These are phyloP conservation scores for Termitomyces sp. DNA, from an alignment of 768 basidiomycete species.

Conservation along the genomic window DNA sequence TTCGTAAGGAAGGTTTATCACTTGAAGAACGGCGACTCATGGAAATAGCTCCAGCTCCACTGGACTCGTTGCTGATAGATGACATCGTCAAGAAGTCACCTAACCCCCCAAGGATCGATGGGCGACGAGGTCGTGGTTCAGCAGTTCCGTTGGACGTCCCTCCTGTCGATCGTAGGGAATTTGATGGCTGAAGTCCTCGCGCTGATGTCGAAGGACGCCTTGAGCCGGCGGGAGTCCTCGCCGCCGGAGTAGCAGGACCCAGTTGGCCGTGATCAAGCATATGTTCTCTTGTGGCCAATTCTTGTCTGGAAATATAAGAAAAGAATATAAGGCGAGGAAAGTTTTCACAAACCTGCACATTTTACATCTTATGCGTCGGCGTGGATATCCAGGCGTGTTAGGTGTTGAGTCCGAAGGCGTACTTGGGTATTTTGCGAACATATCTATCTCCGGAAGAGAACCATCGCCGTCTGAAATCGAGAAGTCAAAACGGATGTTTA, in stretches of 20 bases:
- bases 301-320: constrained; percentile 47
- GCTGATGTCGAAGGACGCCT: constrained; percentile 24
- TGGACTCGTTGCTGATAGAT: constrained; percentile 26
- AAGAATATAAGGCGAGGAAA: background rate
- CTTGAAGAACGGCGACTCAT: constrained; percentile 16
- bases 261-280: constrained; percentile 90
- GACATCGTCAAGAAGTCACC: constrained; percentile 41
- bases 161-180: constrained; percentile 22
- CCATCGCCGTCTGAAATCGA: constrained; percentile 68
- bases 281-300: constrained; percentile 87
- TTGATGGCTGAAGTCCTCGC: constrained; percentile 24
- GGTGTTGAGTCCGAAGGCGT: constrained; percentile 63
- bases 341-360: constrained; percentile 69
- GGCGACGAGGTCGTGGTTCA: constrained; percentile 29
- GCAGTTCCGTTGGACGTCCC: constrained; percentile 15
- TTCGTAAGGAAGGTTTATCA: constrained; percentile 16
- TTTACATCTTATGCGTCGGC: constrained; percentile 80
- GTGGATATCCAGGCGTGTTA: constrained; percentile 52
- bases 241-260: constrained; percentile 62
- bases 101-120: constrained; percentile 27
- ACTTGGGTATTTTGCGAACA: constrained; percentile 75
- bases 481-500: constrained; percentile 15
- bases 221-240: constrained; percentile 39
- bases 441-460: constrained; percentile 56
- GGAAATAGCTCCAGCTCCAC: constrained; percentile 7